phyloP scores from a whole-genome alignment of 2,329 filamentous ascomycete species.

The Penicillium sp. region DNA sequence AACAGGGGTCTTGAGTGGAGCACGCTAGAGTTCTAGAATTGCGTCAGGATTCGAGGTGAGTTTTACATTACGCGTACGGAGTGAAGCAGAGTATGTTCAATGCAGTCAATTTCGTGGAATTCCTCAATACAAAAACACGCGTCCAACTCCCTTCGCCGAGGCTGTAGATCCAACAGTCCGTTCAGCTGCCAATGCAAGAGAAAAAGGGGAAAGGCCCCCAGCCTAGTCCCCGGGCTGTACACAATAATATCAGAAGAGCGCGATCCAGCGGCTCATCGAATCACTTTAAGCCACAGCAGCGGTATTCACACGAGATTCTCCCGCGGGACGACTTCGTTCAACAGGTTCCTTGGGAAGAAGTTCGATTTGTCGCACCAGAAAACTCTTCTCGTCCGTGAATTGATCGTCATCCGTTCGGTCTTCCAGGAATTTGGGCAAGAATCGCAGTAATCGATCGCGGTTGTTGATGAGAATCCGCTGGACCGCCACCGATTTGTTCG shows the following conservation, averaged over 20 bases:
- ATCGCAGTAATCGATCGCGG: conserved; percentile 79
- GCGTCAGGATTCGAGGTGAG: not conserved
- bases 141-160: conserved; percentile 17
- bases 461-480: conserved; percentile 97
- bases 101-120: no score
- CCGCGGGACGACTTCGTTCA: conserved; percentile 29
- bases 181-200: conserved; percentile 15
- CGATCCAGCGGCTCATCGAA: conserved; percentile 12
- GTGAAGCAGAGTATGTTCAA: no score
- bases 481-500: conserved; percentile 93
- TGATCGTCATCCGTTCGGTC: conserved; percentile 96
- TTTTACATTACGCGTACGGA: no score
- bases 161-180: conserved; percentile 13
- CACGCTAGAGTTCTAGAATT: not conserved
- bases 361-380: conserved; percentile 88
- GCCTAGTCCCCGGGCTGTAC: no score
- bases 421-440: conserved; percentile 85
- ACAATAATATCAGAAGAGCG: conserved; percentile 2
- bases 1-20: no score
- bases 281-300: conserved; percentile 25
- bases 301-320: conserved; percentile 27
- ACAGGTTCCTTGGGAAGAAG: conserved; percentile 41
- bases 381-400: conserved; percentile 96
- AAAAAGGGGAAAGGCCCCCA: conserved; percentile 3
- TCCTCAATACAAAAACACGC: conserved; percentile 5